Evolutionary conservation across 2,329 filamentous ascomycete genomes (phyloP), one percentile per base, ranked within the genome.

Genomic region (Alternaria arbusti): DNA sequence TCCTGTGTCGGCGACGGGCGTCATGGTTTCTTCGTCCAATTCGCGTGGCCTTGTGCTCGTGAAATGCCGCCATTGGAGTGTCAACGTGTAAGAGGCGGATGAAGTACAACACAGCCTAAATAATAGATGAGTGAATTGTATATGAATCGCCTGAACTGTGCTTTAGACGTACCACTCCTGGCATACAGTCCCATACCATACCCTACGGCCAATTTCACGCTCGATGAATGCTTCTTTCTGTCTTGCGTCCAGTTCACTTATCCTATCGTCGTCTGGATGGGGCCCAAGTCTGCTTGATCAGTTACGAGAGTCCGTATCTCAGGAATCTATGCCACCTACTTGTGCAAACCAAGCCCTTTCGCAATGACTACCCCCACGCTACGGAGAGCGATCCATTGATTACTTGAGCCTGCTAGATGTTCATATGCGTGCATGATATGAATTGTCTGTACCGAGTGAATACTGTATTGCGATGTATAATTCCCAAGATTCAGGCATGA

Each of bases 331-430:
- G 9, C 7, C 63, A 61, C 15, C 54, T 59, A 70, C 67, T 57
- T 71, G 57, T 86, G 83, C 4, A 86, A 71, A 0, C 82, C 84
- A 0, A 86, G 74, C 1, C 81, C 80, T 69, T 84, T 83, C 3
- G 83, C 84, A 46, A 86, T 84, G 8, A 83, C 78, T 6, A 82
- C 73, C 3, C 81, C 84, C 1, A 82, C 79, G 3, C 81, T 82
- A 9, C 85, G 76, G 20, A 83, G 77, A 2, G 84, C 81, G 5
- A 79, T 81, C 62, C 84, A 84, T 45, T 81, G 82, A 64, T 84
- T 84, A 7, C 83, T 83, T 23, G 81, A 82, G 1, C 84, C 84
- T 1, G 86, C 77, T 15, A 84, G 72, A 70, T 86, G 84, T 9
- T 83, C 84, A 9, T 82, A 82, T 4, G 84, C 82, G n/a, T 84